Base-by-base conservation (phyloP, 2,329 filamentous ascomycete genomes). In the Lachnellula cervina region DNA sequence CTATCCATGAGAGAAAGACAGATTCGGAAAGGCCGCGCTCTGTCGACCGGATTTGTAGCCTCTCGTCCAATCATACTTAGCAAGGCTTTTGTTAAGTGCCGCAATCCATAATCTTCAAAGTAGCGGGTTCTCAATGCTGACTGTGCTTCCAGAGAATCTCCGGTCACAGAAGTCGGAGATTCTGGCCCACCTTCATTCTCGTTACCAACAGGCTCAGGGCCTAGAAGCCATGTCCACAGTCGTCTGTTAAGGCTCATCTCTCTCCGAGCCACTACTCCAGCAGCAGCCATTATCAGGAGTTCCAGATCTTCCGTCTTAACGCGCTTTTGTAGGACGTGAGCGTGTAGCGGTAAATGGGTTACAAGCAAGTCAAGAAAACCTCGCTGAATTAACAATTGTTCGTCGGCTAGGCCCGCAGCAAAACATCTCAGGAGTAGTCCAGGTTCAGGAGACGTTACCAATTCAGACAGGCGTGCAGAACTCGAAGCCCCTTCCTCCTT, bases 231-330 rank as follows among this genome's bases (percentile, higher is more conserved):
- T 44, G 89, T 84, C 91, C 93, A 97, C n/a, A 99, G 75, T 38
- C 94, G 83, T 64, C 94, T 80, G 70, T 99, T 99, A 49, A 99
- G 76, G 68, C 93, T 96, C 94, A 99, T 99, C 62, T 99, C 94
- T 72, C 92, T 84, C 49, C 94, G 82, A 19, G 86, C 86, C 1
- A 97, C 90, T 19, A 99, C 92, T 1, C 89, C 86, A n/a, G 86
- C 85, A 5, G 93, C 92, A 16, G 93, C 89, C 56, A 85, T 81
- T 34, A 97, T 80, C 2, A 99, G 78, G 2, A 90, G 81, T 68
- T 96, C 87, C 17, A 97, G 76, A 67, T 99, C 95, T 35, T 81
- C 80, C 5, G 80, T 70, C 58, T 88, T 88, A 37, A 93, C 87
- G 46, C 80, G 82, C 16, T 81, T 79, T 69, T 95, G 92, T 8